A percentile compares a stretch with the other conserved stretches of the same genome.
Conservation (phyloP, 2,329 filamentous ascomycete genomes). For the Colletotrichum higginsianum region DNA sequence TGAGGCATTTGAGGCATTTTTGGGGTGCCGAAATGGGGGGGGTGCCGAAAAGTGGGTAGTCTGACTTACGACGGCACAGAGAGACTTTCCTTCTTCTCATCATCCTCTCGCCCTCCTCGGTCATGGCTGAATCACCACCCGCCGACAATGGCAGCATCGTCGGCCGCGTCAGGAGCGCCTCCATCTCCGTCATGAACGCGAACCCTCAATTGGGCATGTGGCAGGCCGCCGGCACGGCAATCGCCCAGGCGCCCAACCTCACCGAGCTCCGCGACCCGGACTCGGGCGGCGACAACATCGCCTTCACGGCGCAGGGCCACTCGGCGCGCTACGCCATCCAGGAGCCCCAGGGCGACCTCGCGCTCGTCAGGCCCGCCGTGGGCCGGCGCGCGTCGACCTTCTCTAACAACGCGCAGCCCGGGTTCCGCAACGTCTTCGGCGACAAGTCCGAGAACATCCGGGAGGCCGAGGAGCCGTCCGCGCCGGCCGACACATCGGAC, state of each 20-base stretch:
- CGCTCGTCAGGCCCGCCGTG: conserved; percentile 43
- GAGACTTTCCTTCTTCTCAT: too few species aligned
- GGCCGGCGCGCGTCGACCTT: conserved; percentile 39
- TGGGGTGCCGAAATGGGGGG: too few species aligned
- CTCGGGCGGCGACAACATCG: conserved; percentile 48
- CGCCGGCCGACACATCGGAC: conserved; percentile 4
- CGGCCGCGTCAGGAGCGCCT: conserved; percentile 47
- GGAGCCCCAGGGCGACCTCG: conserved; percentile 46
- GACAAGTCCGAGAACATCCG: conserved; percentile 5
- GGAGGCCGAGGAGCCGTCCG: background rate
- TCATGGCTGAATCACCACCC: conserved; percentile 32
- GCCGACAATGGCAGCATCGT: conserved; percentile 41
- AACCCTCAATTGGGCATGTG: conserved; percentile 51
- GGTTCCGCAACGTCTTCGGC: conserved; percentile 15
- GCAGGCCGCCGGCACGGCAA: conserved; percentile 51
- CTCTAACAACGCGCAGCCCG: conserved; percentile 26
- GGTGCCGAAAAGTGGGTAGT: too few species aligned
- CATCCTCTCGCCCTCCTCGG: background rate
- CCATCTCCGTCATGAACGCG: conserved; percentile 47
- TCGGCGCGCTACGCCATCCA: conserved; percentile 47
- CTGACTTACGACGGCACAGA: conserved; percentile 34
- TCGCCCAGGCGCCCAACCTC: conserved; percentile 50
- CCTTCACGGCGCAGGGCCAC: conserved; percentile 49
- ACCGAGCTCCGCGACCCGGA: conserved; percentile 48
- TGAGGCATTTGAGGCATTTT: too few species aligned